A percentile compares a stretch with the other conserved stretches of the same genome.
Conservation (phyloP, 371 early-diverging fungal species). For the Apophysomyces trapeziformis region DNA sequence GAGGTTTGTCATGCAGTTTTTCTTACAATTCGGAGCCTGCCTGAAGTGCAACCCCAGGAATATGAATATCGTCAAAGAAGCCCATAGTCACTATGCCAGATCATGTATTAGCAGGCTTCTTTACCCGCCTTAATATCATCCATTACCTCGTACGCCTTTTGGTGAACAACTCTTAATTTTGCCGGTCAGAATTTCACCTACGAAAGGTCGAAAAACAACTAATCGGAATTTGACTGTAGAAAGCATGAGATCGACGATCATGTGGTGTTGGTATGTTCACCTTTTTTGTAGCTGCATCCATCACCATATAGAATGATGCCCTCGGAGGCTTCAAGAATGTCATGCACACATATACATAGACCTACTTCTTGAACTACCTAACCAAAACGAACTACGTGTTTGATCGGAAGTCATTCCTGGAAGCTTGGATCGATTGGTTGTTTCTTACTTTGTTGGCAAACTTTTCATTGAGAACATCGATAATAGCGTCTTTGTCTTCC, state of each 20-base stretch:
- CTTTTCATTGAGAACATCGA: constrained; percentile 89
- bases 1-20: background rate
- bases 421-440: background rate
- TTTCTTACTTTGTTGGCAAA: constrained; percentile 85
- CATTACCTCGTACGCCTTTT: constrained; percentile 70
- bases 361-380: constrained; percentile 90
- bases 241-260: background rate
- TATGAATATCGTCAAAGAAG: constrained; percentile 92
- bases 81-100: constrained; percentile 72
- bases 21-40: constrained; percentile 67
- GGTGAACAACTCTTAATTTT: constrained; percentile 74
- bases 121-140: background rate
- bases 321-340: constrained; percentile 79
- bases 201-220: constrained; percentile 90
- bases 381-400: background rate
- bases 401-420: constrained; percentile 2
- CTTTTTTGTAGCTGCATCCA: constrained; percentile 80
- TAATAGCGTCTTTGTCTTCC: constrained; percentile 73
- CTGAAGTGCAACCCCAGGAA: constrained; percentile 73
- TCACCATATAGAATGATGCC: constrained; percentile 85
- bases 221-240: constrained; percentile 76
- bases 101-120: background rate
- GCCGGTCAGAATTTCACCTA: constrained; percentile 86
- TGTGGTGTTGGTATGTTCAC: constrained; percentile 23
- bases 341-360: constrained; percentile 85